These are phyloP conservation scores for Dissophora globulifera DNA, from an alignment of 192 early-diverging fungal genomes.

Conservation along the genomic window DNA sequence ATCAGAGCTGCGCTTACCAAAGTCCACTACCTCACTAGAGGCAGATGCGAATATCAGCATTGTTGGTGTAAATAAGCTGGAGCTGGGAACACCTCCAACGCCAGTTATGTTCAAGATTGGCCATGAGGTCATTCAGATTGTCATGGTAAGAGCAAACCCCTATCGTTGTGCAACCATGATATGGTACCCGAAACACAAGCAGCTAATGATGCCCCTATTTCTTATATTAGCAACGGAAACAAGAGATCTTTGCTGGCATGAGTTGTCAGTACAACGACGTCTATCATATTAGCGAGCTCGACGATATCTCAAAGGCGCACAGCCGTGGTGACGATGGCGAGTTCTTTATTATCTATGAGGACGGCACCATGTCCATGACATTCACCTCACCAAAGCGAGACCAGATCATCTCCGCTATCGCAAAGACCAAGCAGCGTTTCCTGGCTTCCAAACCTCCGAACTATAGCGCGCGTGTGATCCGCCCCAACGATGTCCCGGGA, in stretches of 20 bases:
- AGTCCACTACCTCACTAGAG: conserved; percentile 79
- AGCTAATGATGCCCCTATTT: no score
- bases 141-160: conserved; percentile 53
- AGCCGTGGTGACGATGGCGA: conserved; percentile 75
- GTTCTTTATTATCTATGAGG: conserved; percentile 83
- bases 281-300: conserved; percentile 84
- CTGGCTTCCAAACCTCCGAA: conserved; percentile 71
- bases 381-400: conserved; percentile 83
- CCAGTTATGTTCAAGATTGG: conserved; percentile 87
- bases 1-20: conserved; percentile 80
- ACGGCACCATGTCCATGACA: conserved; percentile 67
- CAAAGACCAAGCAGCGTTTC: conserved; percentile 76
- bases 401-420: conserved; percentile 73
- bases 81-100: conserved; percentile 69
- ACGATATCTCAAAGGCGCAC: conserved; percentile 67
- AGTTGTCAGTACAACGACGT: conserved; percentile 86
- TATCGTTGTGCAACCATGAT: no score
- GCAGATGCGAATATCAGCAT: conserved; percentile 72
- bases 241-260: conserved; percentile 79
- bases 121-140: conserved; percentile 85
- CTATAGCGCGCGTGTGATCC: conserved; percentile 77
- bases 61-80: conserved; percentile 74
- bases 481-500: conserved; percentile 91
- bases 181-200: no score
- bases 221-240: conserved; percentile 72